Evolutionary conservation across 1,284 basidiomycete species (phyloP), one percentile per base, ranked within the genome.

Genomic region (Bothia castanella): DNA sequence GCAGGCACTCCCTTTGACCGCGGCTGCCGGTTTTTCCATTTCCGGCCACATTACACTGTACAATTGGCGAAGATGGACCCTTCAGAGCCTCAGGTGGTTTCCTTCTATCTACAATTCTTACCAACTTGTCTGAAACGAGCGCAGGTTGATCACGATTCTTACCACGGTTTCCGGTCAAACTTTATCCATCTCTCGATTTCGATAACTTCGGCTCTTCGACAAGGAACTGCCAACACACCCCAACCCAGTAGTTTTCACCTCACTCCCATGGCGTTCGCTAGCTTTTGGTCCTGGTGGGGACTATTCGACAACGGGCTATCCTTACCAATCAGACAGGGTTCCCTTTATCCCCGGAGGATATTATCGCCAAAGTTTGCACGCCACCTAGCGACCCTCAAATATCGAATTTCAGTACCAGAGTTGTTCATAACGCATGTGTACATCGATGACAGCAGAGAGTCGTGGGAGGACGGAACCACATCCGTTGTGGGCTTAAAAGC

Each of bases 181-280:
- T 97, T 92, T 67, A 85, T 97, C 52, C 96, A 99, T 70, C 80
- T 97, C 48, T 94, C 93, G 0, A 77, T 96, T 41, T 97, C 94
- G 0, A 74, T 97, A 53, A 81, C 82, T 32, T 91, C 91, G 6
- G 85, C 81, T 5, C 60, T 58, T 61, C 51, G 66, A 57, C 57
- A 50, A 59, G 68, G 60, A 64, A 56, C 52, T 56, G 47, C 56
- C 46, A 32, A 43, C 45, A 9, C 25, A 25, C 53, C 21, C 47
- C 61, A 31, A 53, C 68, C 75, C 4, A 97, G 89, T 70, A 92
- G 82, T 61, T 73, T 98, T 51, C 90, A 98, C 70, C 80, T 97
- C 35, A 91, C 87, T 2, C 92, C 95, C 0, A 85, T 89, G 59
- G 78, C 85, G 1, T 95, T 94, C 62, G 78, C 90, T 5, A 92